Evolutionary conservation across 2,329 filamentous ascomycete genomes (phyloP), one percentile per base, ranked within the genome.

Genomic region (Sporothrix euskadiensis): DNA sequence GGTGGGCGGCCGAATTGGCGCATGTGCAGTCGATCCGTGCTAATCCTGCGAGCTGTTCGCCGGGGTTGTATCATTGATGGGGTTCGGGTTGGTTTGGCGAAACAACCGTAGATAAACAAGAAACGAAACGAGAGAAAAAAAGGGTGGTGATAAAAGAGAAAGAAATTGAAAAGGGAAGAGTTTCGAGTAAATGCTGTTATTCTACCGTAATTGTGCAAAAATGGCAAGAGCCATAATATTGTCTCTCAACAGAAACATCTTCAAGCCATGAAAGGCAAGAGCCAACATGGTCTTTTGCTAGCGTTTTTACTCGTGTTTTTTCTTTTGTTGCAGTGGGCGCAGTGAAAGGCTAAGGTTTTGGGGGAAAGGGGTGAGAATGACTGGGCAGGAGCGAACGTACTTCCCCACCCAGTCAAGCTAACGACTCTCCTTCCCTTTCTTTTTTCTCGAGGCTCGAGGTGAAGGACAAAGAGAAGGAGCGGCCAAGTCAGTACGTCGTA

Each of bases 21-120:
- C 41, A 66, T 66, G 63, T n/a, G 61, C 41, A 49, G 63, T 19
- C 63, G 41, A 66, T 66, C 63, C 63, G 63, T 49, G 63, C 6
- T 49, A 49, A 49, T 19, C 41, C 63, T 49, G 39, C 9, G 22
- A 22, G 63, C 12, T 49, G 39, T 32, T 49, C 35, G 35, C 35
- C n/a, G n/a, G 32, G 59, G 59, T 63, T 5, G 59, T 63, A 22
- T 41, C 12, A 7, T 14, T 26, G 32, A 26, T 35, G 56, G 56
- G 56, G 30, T 14, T 49, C 44, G 32, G 59, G n/a, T 6, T 65
- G 35, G 59, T 22, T 41, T 44, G n/a, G 41, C 35, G 59, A 65
- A 65, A 65, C 35, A 35, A 35, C 59, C 59, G 59, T 44, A 35
- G 59, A 65, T 65, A 65, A 59, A 44, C 59, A 44, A 63, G 59